phyloP scores from a whole-genome alignment of 164 flowering plant genomes.

The Dillenia suffruticosa region DNA sequence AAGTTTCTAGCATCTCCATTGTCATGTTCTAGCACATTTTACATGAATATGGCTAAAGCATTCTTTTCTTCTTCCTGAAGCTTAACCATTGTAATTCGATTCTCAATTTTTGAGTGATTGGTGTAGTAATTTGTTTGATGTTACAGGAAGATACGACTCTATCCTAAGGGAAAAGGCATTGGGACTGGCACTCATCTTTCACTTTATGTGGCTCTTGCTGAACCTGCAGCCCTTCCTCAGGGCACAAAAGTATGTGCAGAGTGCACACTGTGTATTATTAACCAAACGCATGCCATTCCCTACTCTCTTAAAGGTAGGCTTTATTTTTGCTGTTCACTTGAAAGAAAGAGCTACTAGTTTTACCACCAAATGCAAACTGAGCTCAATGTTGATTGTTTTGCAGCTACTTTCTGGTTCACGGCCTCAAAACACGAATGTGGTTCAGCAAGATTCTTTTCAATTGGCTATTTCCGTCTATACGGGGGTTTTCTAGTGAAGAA shows the following conservation, averaged over 20 bases:
- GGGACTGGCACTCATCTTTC: slow-evolving; percentile 28
- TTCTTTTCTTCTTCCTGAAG: no score
- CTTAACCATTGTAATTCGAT: no score
- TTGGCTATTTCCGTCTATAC: slow-evolving; percentile 8
- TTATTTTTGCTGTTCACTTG: no score
- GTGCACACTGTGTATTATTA: slow-evolving; percentile 27
- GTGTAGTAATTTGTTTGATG: background rate
- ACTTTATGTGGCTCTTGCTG: slow-evolving; percentile 30
- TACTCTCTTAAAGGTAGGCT: slow-evolving; percentile 23
- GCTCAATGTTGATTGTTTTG: background rate
- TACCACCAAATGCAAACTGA: no score
- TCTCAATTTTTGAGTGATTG: background rate
- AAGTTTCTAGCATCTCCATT: background rate
- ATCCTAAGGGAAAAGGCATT: slow-evolving; percentile 33
- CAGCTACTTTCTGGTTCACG: slow-evolving; percentile 46
- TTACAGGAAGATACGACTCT: slow-evolving; percentile 43
- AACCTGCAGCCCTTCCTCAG: slow-evolving; percentile 20
- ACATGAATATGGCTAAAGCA: background rate
- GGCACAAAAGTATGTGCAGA: slow-evolving; percentile 32
- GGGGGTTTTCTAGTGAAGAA: slow-evolving; percentile 25
- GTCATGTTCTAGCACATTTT: background rate
- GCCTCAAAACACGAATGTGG: slow-evolving; percentile 20
- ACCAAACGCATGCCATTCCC: slow-evolving; percentile 23
- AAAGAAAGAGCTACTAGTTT: no score
- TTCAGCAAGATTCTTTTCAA: slow-evolving; percentile 28